Base-by-base conservation (phyloP, 2,329 filamentous ascomycete species). In the Elsinoe necatrix region DNA sequence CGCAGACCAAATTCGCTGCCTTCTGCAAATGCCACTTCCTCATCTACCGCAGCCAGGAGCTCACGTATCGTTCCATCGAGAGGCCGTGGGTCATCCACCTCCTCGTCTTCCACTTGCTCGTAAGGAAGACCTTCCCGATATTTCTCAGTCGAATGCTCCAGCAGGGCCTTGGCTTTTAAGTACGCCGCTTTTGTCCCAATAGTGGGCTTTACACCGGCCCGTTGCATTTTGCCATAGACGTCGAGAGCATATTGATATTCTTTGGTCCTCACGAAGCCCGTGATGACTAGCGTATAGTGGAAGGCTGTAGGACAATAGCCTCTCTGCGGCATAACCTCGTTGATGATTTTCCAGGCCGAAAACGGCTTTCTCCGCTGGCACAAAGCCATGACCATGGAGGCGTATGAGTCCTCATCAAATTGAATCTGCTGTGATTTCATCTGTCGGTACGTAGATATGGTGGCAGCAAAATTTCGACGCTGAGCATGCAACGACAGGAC, bases 401-500 rank as follows among this genome's bases (percentile, higher is more conserved):
- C 77, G 64, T 84, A 85, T 1, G 83, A 84, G 67, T 78, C 75
- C 2, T 68, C 71, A 63, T 86, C 77, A 8, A 78, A 72, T 27
- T 71, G 68, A 29, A 86, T 70, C 0, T 73, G 69, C 39, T 73
- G 68, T 3, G 72, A 65, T 47, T 76, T 69, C 80, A 87, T 86
- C 55, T 73, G 73, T 27, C 71, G 69, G 61, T 83, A 80, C 2
- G 81, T 68, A 55, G 75, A 73, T 61, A 79, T 75, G 14, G 79
- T 74, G n/a, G 74, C 74, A 20, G 73, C 67, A 25, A 83, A 64
- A 59, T 86, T 78, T 56, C 85, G 80, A 5, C 80, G 77, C 56
- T 81, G 73, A 5, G 87, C 87, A 67, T 89, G 79, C 59, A 85
- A 81, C 57, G 79, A 77, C 3, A 96, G 73, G 29, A 96, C 72